phyloP scores from a whole-genome alignment of 352 stramenopile species.

The Stephanocyclus meneghinianus region DNA sequence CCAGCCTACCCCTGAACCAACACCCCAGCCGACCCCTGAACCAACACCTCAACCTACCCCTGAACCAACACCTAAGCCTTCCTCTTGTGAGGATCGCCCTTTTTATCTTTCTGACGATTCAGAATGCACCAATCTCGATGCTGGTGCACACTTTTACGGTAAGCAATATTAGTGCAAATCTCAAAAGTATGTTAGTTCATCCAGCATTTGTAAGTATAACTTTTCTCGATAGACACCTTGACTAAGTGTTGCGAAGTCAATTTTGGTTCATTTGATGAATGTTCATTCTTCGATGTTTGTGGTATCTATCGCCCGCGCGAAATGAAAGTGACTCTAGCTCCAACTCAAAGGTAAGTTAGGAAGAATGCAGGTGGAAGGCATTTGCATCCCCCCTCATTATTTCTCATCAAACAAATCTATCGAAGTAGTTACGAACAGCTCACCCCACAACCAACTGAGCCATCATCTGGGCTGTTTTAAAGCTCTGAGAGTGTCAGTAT shows the following conservation, averaged over 20 bases:
- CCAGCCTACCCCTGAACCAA: not conserved
- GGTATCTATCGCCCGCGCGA: not conserved
- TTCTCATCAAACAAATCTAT: too few species aligned
- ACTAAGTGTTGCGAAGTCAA: slow-evolving; percentile 3
- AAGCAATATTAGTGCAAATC: not conserved
- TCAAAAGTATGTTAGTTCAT: not conserved
- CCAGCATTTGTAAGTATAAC: not conserved
- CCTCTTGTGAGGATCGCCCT: not conserved
- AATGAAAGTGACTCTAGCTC: not conserved
- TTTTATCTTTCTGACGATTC: not conserved
- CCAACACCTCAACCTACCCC: not conserved
- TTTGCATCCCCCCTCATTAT: too few species aligned
- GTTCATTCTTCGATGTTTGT: slow-evolving; percentile 4
- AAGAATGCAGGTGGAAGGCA: too few species aligned
- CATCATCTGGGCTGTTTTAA: too few species aligned
- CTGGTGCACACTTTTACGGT: slow-evolving; percentile 1
- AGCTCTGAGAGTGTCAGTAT: too few species aligned
- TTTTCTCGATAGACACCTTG: not conserved
- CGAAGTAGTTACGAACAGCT: too few species aligned
- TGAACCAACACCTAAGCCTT: not conserved
- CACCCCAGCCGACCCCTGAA: not conserved
- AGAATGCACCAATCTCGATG: not conserved
- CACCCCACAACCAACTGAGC: too few species aligned
- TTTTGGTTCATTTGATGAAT: slow-evolving; percentile 3
- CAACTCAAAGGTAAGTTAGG: not conserved